Evolutionary conservation across 805 yeast species (phyloP).

Genomic region (Lipomyces kockii): DNA sequence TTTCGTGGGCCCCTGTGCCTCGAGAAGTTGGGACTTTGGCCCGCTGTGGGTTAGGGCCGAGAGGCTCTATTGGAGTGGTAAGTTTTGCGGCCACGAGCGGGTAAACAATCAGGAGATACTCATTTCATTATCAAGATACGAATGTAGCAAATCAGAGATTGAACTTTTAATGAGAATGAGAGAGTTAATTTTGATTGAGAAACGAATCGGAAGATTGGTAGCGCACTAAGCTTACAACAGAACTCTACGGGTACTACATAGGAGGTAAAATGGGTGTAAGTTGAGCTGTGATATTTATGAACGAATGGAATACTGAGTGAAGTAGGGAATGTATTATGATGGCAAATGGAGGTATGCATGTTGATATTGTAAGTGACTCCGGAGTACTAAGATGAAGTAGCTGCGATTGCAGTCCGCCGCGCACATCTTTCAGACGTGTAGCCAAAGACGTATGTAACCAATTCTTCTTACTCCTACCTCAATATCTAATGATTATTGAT

Average conservation of each 20-base stretch:
- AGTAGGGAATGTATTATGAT: neutral
- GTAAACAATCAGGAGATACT: no score
- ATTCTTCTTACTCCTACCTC: neutral
- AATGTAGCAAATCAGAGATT: no score
- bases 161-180: no score
- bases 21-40: no score
- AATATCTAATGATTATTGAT: neutral
- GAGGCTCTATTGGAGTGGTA: no score
- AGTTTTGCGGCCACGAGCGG: no score
- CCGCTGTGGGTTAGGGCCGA: no score
- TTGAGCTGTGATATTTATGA: neutral
- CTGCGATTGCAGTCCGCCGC: neutral
- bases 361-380: constrained; percentile 4
- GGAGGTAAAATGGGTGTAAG: neutral
- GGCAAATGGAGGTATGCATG: neutral
- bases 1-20: no score
- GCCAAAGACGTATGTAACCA: constrained; percentile 2
- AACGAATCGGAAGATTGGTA: no score
- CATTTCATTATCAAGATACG: no score
- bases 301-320: neutral
- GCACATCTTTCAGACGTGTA: neutral
- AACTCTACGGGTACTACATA: neutral
- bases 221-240: neutral
- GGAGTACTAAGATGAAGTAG: neutral
- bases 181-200: no score